These are phyloP conservation scores for Alternaria solani DNA, from an alignment of 2,329 filamentous ascomycete species.

Conservation along the genomic window DNA sequence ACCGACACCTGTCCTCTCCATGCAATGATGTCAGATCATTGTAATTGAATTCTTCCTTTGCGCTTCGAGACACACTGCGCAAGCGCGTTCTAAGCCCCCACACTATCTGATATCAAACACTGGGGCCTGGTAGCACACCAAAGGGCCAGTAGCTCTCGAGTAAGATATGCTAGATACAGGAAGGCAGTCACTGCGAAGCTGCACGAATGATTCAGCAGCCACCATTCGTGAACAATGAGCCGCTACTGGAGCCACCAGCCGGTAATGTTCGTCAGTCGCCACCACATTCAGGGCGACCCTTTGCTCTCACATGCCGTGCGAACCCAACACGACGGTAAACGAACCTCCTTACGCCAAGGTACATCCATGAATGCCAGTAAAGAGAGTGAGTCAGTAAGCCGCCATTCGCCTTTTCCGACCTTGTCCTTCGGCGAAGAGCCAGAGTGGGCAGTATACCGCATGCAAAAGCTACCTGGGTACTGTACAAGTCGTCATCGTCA, in stretches of 20 bases:
- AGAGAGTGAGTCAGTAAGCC: conserved; percentile 7
- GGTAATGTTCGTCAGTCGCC: conserved; percentile 5
- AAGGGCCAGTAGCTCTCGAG: background rate
- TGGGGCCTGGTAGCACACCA: background rate
- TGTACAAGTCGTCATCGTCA: background rate
- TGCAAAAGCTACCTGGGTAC: background rate
- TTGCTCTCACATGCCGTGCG: conserved; percentile 10
- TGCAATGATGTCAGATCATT: background rate
- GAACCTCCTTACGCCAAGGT: conserved; percentile 4
- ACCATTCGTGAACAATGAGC: background rate
- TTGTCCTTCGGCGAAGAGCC: background rate
- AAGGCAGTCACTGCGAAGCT: background rate
- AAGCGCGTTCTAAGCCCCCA: conserved; percentile 10
- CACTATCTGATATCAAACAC: background rate
- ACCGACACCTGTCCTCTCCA: background rate
- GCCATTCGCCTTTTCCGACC: background rate
- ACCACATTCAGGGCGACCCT: conserved; percentile 15
- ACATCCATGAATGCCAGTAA: background rate
- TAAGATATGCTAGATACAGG: conserved; percentile 4
- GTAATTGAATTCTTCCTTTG: background rate
- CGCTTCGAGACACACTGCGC: conserved; percentile 2
- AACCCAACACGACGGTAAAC: conserved; percentile 11
- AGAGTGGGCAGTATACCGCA: background rate
- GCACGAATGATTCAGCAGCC: background rate
- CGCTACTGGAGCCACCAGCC: conserved; percentile 9